Conservation (phyloP, 441 rosid species). For the Populus hybrid region DNA sequence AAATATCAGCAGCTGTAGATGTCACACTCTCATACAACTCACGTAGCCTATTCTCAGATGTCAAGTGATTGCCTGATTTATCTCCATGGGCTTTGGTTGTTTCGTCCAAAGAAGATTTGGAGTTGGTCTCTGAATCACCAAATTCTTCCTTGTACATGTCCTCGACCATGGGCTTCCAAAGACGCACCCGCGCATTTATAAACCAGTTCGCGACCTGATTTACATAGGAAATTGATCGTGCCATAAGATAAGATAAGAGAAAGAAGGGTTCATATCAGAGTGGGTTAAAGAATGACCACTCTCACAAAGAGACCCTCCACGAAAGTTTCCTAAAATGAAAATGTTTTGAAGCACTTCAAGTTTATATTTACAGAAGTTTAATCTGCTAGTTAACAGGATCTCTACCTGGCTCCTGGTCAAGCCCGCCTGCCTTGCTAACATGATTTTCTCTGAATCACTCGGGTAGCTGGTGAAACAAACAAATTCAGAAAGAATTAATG, state of each 20-base stretch:
- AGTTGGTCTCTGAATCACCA: conserved; percentile 44
- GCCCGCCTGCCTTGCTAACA: conserved; percentile 85
- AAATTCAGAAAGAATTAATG: conserved; percentile 3
- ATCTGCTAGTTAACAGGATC: neutral
- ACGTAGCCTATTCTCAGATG: conserved; percentile 31
- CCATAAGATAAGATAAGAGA: neutral
- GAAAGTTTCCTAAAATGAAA: neutral
- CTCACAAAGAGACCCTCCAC: neutral
- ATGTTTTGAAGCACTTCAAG: neutral
- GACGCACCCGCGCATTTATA: conserved; percentile 81
- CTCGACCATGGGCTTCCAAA: conserved; percentile 97
- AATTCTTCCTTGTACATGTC: conserved; percentile 20
- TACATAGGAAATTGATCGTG: conserved; percentile 9
- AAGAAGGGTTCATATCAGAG: neutral
- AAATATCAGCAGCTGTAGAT: conserved; percentile 24
- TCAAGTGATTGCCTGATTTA: conserved; percentile 14
- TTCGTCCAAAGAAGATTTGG: conserved; percentile 44
- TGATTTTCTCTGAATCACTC: conserved; percentile 76
- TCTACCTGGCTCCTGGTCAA: conserved; percentile 83
- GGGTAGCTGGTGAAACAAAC: conserved; percentile 60
- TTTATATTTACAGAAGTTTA: neutral
- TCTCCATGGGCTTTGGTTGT: conserved; percentile 28
- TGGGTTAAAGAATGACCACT: neutral
- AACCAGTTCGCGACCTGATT: conserved; percentile 93
- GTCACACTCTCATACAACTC: conserved; percentile 33